Conservation (phyloP, 345 rosid species). For the Chamaenerion angustifolium region DNA sequence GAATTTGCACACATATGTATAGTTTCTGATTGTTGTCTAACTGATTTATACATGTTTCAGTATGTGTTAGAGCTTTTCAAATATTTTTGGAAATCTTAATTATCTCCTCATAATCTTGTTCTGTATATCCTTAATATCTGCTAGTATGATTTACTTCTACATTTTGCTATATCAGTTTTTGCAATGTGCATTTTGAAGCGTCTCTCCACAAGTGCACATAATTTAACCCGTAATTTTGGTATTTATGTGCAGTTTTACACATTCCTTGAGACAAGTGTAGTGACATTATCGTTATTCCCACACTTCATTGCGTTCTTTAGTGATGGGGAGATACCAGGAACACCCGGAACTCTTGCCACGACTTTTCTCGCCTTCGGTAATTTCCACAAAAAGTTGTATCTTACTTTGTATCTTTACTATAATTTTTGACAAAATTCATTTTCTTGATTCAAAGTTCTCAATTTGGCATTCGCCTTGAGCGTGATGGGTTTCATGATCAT, state of each 20-base stretch:
- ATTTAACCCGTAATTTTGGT: too few species aligned
- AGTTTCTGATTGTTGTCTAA: too few species aligned
- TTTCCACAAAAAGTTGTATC: constrained; percentile 3
- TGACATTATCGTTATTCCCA: constrained; percentile 69
- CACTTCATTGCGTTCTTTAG: constrained; percentile 83
- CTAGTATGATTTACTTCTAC: too few species aligned
- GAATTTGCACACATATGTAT: too few species aligned
- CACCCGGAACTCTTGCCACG: constrained; percentile 85
- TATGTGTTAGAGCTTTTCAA: too few species aligned
- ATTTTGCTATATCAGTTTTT: too few species aligned
- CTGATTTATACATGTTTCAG: too few species aligned
- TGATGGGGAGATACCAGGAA: constrained; percentile 89
- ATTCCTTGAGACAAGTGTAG: constrained; percentile 83
- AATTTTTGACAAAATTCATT: constrained; percentile 2
- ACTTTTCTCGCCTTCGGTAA: constrained; percentile 95
- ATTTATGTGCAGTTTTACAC: constrained; percentile 74
- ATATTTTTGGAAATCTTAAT: too few species aligned
- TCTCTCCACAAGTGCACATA: too few species aligned
- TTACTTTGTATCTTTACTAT: not conserved
- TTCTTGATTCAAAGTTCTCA: constrained; percentile 47
- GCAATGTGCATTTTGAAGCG: too few species aligned
- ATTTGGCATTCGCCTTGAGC: constrained; percentile 89
- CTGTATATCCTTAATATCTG: too few species aligned
- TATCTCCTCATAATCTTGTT: too few species aligned
- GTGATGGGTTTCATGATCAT: constrained; percentile 87